Evolutionary conservation across 2,329 filamentous ascomycete species (phyloP).

Genomic region (Beauveria scarabaeidicola): DNA sequence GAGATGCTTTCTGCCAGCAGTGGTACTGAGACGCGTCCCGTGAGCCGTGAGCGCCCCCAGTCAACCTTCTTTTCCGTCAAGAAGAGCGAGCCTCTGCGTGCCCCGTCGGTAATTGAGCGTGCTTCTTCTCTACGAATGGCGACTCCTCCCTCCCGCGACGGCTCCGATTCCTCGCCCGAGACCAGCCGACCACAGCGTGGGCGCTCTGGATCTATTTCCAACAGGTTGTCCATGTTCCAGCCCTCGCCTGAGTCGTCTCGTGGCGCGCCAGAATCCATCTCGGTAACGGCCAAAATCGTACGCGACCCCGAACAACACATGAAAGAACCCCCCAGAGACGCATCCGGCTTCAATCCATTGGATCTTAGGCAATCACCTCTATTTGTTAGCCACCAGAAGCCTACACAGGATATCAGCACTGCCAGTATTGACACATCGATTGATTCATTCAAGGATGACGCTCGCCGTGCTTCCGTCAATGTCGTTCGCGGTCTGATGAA

Average conservation of each 20-base stretch:
- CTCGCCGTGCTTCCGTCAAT: constrained; percentile 50
- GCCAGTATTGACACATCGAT: constrained; percentile 21
- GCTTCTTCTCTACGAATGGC: constrained; percentile 26
- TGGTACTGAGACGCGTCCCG: constrained; percentile 18
- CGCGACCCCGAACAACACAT: constrained; percentile 46
- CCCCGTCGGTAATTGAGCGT: constrained; percentile 38
- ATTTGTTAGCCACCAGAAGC: constrained; percentile 45
- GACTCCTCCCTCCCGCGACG: constrained; percentile 28
- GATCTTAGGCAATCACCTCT: constrained; percentile 53
- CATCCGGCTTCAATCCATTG: constrained; percentile 36
- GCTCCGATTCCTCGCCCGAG: constrained; percentile 41
- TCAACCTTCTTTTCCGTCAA: constrained; percentile 53
- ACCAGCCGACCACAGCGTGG: constrained; percentile 29
- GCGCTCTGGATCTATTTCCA: constrained; percentile 47
- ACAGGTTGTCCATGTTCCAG: constrained; percentile 49
- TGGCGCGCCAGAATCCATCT: constrained; percentile 65
- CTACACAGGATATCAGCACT: constrained; percentile 19
- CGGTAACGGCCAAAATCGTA: constrained; percentile 77
- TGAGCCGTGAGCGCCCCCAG: constrained; percentile 33
- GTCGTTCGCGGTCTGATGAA: constrained; percentile 55
- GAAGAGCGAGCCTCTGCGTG: constrained; percentile 37
- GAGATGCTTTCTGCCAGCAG: constrained; percentile 58
- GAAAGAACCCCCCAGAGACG: constrained; percentile 31
- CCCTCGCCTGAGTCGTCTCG: constrained; percentile 26
- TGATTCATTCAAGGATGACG: constrained; percentile 28